These are phyloP conservation scores for Trichophyton mentagrophytes DNA, from an alignment of 2,329 filamentous ascomycete species.

Conservation along the genomic window DNA sequence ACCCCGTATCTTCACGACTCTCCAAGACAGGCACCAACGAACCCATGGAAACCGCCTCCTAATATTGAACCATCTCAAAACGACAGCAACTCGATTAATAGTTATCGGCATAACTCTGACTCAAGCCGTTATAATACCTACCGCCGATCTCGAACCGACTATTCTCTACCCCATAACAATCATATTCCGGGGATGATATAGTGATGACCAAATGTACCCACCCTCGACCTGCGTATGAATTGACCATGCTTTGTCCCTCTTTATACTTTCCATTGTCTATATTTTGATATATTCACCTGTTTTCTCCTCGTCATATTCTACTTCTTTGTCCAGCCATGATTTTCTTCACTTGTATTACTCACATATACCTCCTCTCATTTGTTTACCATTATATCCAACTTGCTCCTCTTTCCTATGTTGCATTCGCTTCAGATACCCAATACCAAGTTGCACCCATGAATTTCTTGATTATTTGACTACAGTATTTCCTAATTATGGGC, in stretches of 20 bases:
- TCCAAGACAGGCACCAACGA: neutral
- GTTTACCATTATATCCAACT: neutral
- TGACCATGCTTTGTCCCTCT: neutral
- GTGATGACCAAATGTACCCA: neutral
- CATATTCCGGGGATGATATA: slow-evolving; percentile 3
- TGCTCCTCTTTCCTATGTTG: neutral
- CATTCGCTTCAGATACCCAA: neutral
- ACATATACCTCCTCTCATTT: neutral
- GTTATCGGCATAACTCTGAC: neutral
- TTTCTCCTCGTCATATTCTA: neutral
- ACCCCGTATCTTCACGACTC: neutral
- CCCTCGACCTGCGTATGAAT: neutral
- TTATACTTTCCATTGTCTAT: neutral
- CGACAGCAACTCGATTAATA: neutral
- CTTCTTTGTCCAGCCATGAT: neutral
- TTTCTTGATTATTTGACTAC: neutral
- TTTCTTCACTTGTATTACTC: neutral
- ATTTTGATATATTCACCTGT: neutral
- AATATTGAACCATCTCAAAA: neutral
- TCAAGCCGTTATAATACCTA: neutral
- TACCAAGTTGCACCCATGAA: neutral
- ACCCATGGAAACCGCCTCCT: neutral
- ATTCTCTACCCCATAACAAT: neutral
- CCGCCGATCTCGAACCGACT: neutral
- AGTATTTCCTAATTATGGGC: neutral